Evolutionary conservation across 495 filamentous ascomycete species (phyloP).

Genomic region (Penicillium argentinense): DNA sequence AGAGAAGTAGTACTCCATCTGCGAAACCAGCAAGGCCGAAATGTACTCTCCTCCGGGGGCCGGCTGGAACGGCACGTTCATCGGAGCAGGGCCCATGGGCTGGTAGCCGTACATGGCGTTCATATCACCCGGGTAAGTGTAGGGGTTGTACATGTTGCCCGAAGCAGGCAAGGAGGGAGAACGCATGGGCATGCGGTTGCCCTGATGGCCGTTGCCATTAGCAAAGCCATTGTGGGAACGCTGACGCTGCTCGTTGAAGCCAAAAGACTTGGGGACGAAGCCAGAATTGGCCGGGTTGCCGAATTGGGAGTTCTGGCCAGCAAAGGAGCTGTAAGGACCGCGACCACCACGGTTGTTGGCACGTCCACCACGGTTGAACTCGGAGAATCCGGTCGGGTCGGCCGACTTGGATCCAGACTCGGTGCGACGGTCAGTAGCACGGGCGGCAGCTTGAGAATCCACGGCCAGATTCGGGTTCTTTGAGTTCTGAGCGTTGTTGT

Average conservation of each 20-base stretch:
- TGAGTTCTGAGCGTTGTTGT: constrained; percentile 31
- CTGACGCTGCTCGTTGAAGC: constrained; percentile 44
- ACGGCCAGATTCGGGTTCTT: constrained; percentile 33
- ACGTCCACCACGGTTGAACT: constrained; percentile 47
- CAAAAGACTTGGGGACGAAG: constrained; percentile 40
- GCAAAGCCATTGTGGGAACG: constrained; percentile 35
- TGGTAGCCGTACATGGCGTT: constrained; percentile 53
- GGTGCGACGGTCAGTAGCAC: constrained; percentile 36
- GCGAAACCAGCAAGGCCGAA: constrained; percentile 61
- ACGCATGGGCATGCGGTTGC: constrained; percentile 42
- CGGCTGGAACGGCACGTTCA: constrained; percentile 64
- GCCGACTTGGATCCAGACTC: constrained; percentile 42
- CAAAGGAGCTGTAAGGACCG: constrained; percentile 37
- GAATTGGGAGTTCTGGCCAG: constrained; percentile 46
- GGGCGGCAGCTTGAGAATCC: constrained; percentile 35
- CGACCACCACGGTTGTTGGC: constrained; percentile 56
- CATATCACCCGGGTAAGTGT: constrained; percentile 38
- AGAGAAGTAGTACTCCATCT: constrained; percentile 92
- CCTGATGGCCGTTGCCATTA: constrained; percentile 38
- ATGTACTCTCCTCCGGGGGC: too few species aligned
- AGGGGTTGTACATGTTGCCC: constrained; percentile 36
- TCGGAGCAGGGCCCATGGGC: constrained; percentile 51
- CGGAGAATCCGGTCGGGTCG: constrained; percentile 37
- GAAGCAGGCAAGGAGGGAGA: constrained; percentile 53
- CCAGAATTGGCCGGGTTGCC: constrained; percentile 43